Conservation (phyloP, 2,329 filamentous ascomycete species). For the Teratosphaeria destructans region DNA sequence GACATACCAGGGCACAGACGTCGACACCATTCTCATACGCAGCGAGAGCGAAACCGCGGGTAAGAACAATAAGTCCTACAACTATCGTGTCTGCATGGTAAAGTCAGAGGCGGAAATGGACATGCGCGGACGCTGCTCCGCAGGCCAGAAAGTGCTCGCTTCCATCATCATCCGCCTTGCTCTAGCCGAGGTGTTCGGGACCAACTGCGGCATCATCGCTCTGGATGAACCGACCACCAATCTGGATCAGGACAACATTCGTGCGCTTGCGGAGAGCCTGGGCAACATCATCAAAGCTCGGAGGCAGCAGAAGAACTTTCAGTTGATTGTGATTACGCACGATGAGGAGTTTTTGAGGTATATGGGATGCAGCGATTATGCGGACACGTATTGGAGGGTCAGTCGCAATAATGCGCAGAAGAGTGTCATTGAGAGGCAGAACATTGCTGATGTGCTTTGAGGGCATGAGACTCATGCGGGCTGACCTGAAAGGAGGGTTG, state of each 20-base stretch:
- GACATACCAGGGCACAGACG: slow-evolving; percentile 93
- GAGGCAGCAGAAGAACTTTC: slow-evolving; percentile 83
- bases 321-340: slow-evolving; percentile 97
- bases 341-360: slow-evolving; percentile 90
- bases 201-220: slow-evolving; percentile 91
- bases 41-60: slow-evolving; percentile 63
- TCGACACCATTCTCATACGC: slow-evolving; percentile 90
- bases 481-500: background rate
- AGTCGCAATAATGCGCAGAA: slow-evolving; percentile 75
- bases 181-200: slow-evolving; percentile 89
- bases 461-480: background rate
- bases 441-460: slow-evolving; percentile 23
- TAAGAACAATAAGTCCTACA: slow-evolving; percentile 73
- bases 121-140: slow-evolving; percentile 95
- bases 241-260: slow-evolving; percentile 89
- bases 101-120: slow-evolving; percentile 98
- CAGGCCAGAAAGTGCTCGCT: slow-evolving; percentile 91
- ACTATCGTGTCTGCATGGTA: slow-evolving; percentile 95
- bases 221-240: slow-evolving; percentile 98
- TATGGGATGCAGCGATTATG: slow-evolving; percentile 91
- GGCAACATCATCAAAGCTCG: slow-evolving; percentile 78
- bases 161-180: slow-evolving; percentile 96
- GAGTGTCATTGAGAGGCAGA: slow-evolving; percentile 64
- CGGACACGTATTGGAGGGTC: slow-evolving; percentile 83
- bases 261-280: slow-evolving; percentile 71